A percentile compares a stretch with the other conserved stretches of the same genome.
phyloP scores from a whole-genome alignment of 768 basidiomycete genomes.

The Suillus lakei region DNA sequence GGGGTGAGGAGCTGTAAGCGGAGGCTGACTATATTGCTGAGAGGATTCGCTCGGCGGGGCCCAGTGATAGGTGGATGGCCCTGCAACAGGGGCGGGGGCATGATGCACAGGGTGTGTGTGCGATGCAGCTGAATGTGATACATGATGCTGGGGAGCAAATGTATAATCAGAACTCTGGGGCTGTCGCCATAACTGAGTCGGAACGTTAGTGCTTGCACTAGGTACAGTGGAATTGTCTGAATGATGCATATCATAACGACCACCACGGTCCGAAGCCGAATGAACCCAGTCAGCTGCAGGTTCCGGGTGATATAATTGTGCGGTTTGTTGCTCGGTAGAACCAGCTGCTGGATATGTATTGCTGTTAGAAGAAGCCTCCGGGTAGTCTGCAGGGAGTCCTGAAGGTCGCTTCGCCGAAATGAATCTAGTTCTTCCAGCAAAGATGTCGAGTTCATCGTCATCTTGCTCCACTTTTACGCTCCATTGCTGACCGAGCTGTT shows the following conservation, averaged over 20 bases:
- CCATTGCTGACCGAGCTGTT: conserved; percentile 48
- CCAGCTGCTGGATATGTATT: background rate
- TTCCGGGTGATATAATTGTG: conserved; percentile 2
- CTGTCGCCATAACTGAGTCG: conserved; percentile 31
- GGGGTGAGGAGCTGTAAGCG: conserved; percentile 10
- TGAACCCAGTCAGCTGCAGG: conserved; percentile 7
- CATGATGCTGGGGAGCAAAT: conserved; percentile 26
- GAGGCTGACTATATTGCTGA: conserved; percentile 17
- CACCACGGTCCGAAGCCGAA: background rate
- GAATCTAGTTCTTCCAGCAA: conserved; percentile 69
- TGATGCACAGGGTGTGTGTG: conserved; percentile 24
- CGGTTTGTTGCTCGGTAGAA: background rate
- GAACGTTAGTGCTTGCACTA: background rate
- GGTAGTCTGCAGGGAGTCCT: conserved; percentile 15
- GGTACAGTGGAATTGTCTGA: background rate
- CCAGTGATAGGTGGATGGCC: conserved; percentile 22
- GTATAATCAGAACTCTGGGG: conserved; percentile 32
- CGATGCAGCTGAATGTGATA: conserved; percentile 15
- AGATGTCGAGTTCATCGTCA: conserved; percentile 70
- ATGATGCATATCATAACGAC: background rate
- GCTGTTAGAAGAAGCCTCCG: background rate
- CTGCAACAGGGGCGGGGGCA: conserved; percentile 19
- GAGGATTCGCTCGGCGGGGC: conserved; percentile 11
- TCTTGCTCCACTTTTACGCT: conserved; percentile 54
- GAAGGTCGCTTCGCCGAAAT: conserved; percentile 51